phyloP scores from a whole-genome alignment of 345 rosid species.

The Populus tremula region DNA sequence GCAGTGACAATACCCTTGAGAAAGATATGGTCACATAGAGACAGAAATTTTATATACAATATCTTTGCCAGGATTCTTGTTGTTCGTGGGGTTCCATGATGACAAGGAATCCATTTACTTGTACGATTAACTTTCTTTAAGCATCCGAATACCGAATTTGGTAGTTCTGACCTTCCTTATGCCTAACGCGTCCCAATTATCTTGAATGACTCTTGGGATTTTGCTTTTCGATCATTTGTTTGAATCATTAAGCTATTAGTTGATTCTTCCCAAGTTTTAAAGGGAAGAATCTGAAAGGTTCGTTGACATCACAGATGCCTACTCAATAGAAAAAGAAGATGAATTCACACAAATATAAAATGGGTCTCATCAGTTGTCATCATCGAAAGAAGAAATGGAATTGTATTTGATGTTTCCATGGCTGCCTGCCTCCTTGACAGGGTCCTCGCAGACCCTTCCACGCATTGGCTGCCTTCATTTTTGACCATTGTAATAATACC shows the following conservation, averaged over 20 bases:
- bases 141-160: neutral
- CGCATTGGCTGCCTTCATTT: neutral
- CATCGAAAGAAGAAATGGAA: neutral
- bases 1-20: no score
- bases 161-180: slow-evolving; percentile 11
- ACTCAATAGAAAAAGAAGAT: neutral
- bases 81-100: slow-evolving; percentile 25
- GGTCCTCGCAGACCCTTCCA: neutral
- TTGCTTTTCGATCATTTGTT: slow-evolving; percentile 4
- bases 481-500: neutral
- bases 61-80: slow-evolving; percentile 3
- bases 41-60: neutral
- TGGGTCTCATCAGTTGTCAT: neutral
- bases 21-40: neutral
- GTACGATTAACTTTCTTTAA: slow-evolving; percentile 5
- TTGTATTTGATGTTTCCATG: neutral
- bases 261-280: slow-evolving; percentile 15
- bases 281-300: slow-evolving; percentile 14
- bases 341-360: neutral
- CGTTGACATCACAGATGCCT: slow-evolving; percentile 6
- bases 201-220: slow-evolving; percentile 6
- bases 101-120: slow-evolving; percentile 23
- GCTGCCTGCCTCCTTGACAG: no score
- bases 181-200: slow-evolving; percentile 6
- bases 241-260: slow-evolving; percentile 1